Base-by-base conservation (phyloP, 1,139 yeast species). In the Geotrichum fermentans region DNA sequence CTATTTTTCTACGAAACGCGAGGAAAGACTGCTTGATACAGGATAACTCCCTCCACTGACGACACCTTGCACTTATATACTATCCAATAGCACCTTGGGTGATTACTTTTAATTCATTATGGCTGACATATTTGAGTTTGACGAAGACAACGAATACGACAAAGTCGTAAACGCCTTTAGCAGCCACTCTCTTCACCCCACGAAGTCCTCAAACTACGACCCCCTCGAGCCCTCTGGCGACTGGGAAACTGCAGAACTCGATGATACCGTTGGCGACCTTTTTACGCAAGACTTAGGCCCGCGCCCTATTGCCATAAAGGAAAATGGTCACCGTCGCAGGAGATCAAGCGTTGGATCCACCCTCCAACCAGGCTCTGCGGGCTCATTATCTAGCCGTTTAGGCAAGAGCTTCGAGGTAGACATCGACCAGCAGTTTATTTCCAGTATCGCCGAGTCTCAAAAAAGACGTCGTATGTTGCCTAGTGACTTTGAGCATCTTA, bases 401-500 rank as follows among this genome's bases (percentile, higher is more conserved):
- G 79, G 79, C 1, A 64, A 71, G 5, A 73, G 79, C 1, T 72
- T 73, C 52, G 75, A 74, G 53, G 74, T 77, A 21, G 74, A 71
- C 7, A 67, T 77, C 35, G 74, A 70, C 20, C 53, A 57, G 32
- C 59, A 62, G 28, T 69, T 65, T 47, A 59, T 67, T 26, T 63
- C 69, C 16, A 60, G 64, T 40, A 56, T 55, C 45, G 61, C 62
- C 17, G 24, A 18, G n/a, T 10, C 18, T 45, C 17, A 30, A 16
- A 30, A 22, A 2, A 24, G n/a, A n/a, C 61, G 68, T 56, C 55
- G 69, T 61, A 55, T 65, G 55, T 55, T 51, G 4, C 72, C 79
- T 1, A 59, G 72, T 1, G 96, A 89, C 63, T 89, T 89, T 60
- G 82, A 78, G 56, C 85, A 86, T 1, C 68, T 89, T 10, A 83